phyloP scores from a whole-genome alignment of 2,329 filamentous ascomycete species.

The Verticillium tricorpus region DNA sequence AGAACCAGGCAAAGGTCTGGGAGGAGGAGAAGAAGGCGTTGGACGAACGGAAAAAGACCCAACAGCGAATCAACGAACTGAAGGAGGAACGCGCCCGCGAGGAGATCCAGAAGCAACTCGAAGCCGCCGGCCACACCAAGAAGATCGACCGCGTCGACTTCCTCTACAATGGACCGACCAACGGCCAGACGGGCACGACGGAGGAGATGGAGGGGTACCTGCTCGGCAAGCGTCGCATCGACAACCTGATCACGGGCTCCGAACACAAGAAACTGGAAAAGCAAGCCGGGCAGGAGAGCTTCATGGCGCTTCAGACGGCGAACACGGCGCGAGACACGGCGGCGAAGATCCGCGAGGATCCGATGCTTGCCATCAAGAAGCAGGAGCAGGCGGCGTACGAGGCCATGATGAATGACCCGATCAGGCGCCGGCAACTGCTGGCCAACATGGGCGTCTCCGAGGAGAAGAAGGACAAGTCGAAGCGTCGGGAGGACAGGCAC shows the following conservation, averaged over 20 bases:
- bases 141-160: slow-evolving; percentile 84
- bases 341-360: slow-evolving; percentile 84
- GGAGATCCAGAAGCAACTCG: slow-evolving; percentile 84
- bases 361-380: slow-evolving; percentile 86
- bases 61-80: slow-evolving; percentile 86
- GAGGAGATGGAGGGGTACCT: slow-evolving; percentile 95
- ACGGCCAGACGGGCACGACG: slow-evolving; percentile 67
- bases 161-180: slow-evolving; percentile 91
- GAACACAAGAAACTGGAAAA: slow-evolving; percentile 81
- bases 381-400: slow-evolving; percentile 81
- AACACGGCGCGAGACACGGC: slow-evolving; percentile 77
- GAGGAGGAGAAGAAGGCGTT: slow-evolving; percentile 89
- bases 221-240: slow-evolving; percentile 86
- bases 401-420: slow-evolving; percentile 73
- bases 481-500: slow-evolving; percentile 35
- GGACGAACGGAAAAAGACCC: slow-evolving; percentile 89
- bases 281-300: slow-evolving; percentile 54
- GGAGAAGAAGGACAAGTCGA: slow-evolving; percentile 27
- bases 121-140: slow-evolving; percentile 79
- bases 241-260: slow-evolving; percentile 72
- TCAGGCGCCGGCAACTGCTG: slow-evolving; percentile 63
- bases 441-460: slow-evolving; percentile 55
- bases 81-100: slow-evolving; percentile 91
- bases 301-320: slow-evolving; percentile 61
- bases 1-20: slow-evolving; percentile 88